A percentile compares a stretch with the other conserved stretches of the same genome.
Conservation (phyloP, 495 filamentous ascomycete genomes). For the Sordaria brevicollis region DNA sequence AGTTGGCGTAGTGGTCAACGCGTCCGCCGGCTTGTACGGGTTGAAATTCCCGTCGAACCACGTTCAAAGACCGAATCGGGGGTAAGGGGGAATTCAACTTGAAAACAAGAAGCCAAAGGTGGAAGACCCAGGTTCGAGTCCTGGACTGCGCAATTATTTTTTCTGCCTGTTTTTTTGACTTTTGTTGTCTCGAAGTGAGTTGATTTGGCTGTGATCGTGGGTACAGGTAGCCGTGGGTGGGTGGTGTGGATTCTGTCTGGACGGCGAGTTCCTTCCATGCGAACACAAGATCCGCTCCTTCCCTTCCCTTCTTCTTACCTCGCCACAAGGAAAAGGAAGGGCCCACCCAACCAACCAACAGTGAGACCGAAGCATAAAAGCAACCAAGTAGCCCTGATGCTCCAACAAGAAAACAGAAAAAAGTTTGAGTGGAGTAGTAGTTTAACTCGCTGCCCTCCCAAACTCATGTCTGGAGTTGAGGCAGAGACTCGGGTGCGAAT, state of each 20-base stretch:
- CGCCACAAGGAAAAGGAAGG: no score
- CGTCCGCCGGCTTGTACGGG: neutral
- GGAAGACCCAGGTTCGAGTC: neutral
- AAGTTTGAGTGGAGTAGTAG: slow-evolving; percentile 19
- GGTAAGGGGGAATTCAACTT: no score
- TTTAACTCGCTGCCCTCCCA: slow-evolving; percentile 21
- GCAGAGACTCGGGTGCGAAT: slow-evolving; percentile 18
- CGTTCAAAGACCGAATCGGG: neutral
- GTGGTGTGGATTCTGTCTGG: no score
- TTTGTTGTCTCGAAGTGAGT: no score
- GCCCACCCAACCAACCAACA: no score
- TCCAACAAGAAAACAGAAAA: neutral
- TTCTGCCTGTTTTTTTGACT: neutral
- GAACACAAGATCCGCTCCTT: no score
- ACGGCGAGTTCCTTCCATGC: no score
- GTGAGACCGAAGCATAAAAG: no score
- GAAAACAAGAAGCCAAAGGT: neutral
- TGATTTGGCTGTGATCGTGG: no score
- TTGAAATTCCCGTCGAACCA: neutral
- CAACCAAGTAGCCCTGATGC: no score
- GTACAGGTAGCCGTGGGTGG: no score
- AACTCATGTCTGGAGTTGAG: slow-evolving; percentile 4
- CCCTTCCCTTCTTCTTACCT: no score
- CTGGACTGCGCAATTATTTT: neutral
- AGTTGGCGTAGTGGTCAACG: neutral